Conservation (phyloP, 495 filamentous ascomycete species). For the Massariosphaeria phaeospora region DNA sequence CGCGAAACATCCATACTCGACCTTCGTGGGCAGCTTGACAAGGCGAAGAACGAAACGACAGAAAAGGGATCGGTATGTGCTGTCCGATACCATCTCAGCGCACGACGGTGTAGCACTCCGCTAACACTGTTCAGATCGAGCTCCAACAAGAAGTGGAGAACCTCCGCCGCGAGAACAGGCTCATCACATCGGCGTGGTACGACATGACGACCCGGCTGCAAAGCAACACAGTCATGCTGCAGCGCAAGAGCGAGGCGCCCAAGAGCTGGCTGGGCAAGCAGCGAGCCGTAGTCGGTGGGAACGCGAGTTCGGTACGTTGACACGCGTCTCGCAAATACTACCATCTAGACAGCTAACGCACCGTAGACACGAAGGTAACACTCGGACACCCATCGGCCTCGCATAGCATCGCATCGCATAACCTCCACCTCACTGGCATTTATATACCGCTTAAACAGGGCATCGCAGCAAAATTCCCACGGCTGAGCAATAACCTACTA, state of each 20-base stretch:
- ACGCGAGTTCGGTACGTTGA: constrained; percentile 7
- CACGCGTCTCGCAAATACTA: neutral
- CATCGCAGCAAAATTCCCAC: neutral
- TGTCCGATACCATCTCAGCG: neutral
- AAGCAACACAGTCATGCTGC: constrained; percentile 78
- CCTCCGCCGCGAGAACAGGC: constrained; percentile 62
- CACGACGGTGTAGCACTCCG: neutral
- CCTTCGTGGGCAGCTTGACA: constrained; percentile 27
- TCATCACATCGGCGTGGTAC: constrained; percentile 90
- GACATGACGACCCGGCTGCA: constrained; percentile 79
- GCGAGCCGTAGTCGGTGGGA: constrained; percentile 42
- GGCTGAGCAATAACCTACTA: neutral
- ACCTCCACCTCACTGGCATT: neutral
- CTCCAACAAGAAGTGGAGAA: constrained; percentile 29
- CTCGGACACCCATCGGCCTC: neutral
- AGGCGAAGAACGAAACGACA: constrained; percentile 18
- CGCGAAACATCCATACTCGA: constrained; percentile 55
- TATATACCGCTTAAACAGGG: neutral
- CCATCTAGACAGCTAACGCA: neutral
- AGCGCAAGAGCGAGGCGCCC: constrained; percentile 67
- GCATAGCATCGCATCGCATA: neutral
- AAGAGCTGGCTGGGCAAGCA: constrained; percentile 91
- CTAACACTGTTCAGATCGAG: constrained; percentile 17
- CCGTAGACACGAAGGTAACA: neutral
- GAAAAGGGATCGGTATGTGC: constrained; percentile 28